Percentiles rank a stretch among this genome's conserved stretches.
Evolutionary conservation across 2,329 filamentous ascomycete genomes (phyloP).

Genomic region (Fusarium xylarioides): DNA sequence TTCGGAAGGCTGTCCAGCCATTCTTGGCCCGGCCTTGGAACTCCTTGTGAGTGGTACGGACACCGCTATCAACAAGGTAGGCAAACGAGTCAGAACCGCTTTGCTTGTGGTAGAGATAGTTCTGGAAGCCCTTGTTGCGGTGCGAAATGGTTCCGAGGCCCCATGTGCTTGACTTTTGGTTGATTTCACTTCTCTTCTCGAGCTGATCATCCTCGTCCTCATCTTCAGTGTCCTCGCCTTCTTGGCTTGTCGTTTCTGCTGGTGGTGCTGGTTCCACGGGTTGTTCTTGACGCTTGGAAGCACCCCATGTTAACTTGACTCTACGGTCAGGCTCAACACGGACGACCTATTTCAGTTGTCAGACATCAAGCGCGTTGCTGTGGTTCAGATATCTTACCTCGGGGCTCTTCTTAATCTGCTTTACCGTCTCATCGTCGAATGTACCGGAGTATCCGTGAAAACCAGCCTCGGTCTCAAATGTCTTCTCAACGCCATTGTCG

Average conservation of each 20-base stretch:
- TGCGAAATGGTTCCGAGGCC: conserved; percentile 47
- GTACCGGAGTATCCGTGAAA: conserved; percentile 56
- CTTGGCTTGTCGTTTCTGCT: not conserved
- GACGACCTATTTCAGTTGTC: conserved; percentile 37
- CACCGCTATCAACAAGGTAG: conserved; percentile 73
- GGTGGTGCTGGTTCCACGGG: not conserved
- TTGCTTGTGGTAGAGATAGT: conserved; percentile 60
- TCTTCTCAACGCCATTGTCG: conserved; percentile 48
- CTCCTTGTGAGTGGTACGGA: conserved; percentile 62
- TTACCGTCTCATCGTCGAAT: conserved; percentile 53
- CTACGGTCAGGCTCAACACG: conserved; percentile 44
- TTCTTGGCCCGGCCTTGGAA: conserved; percentile 61
- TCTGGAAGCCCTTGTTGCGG: conserved; percentile 37
- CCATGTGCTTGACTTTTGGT: conserved; percentile 44
- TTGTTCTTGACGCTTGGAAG: not conserved
- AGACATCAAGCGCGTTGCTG: not conserved
- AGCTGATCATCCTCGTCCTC: conserved; percentile 4
- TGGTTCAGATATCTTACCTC: conserved; percentile 47
- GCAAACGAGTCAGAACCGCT: conserved; percentile 60
- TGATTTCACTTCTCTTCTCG: conserved; percentile 40
- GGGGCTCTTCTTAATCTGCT: conserved; percentile 52
- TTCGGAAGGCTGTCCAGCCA: conserved; percentile 41
- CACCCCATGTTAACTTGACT: conserved; percentile 37
- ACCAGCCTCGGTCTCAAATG: conserved; percentile 41
- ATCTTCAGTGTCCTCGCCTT: not conserved